phyloP scores from a whole-genome alignment of 2,329 filamentous ascomycete species.

The Drechslerella dactyloides region DNA sequence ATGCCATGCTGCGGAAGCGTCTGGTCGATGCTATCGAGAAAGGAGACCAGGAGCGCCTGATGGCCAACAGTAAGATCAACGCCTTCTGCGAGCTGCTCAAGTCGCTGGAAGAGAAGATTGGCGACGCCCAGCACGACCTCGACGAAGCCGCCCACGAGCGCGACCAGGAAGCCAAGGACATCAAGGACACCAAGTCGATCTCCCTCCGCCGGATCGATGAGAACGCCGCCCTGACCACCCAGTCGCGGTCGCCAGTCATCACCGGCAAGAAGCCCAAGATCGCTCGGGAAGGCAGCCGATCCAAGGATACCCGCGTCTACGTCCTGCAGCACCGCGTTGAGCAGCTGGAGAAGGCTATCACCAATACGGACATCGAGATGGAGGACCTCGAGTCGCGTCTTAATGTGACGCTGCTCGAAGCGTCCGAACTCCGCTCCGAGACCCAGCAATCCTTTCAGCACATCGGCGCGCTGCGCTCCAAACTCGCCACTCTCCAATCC shows the following conservation, averaged over 20 bases:
- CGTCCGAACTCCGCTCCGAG: conserved; percentile 76
- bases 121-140: conserved; percentile 80
- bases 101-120: conserved; percentile 79
- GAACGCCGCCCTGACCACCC: conserved; percentile 23
- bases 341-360: conserved; percentile 82
- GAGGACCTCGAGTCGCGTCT: conserved; percentile 81
- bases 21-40: conserved; percentile 79
- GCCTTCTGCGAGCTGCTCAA: conserved; percentile 81
- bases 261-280: conserved; percentile 54
- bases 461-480: conserved; percentile 72
- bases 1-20: conserved; percentile 75
- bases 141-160: conserved; percentile 83
- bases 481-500: conserved; percentile 70
- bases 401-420: conserved; percentile 82
- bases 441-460: conserved; percentile 75
- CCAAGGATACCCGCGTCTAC: conserved; percentile 58
- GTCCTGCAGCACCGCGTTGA: conserved; percentile 77
- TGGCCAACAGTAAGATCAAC: conserved; percentile 81
- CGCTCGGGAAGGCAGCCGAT: conserved; percentile 57
- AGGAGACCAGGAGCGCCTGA: conserved; percentile 81
- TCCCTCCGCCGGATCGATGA: conserved; percentile 73
- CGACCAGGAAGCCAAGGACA: conserved; percentile 78
- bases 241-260: conserved; percentile 25
- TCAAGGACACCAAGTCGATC: conserved; percentile 77
- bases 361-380: conserved; percentile 80